Evolutionary conservation across 352 stramenopile genomes (phyloP), one percentile per base, ranked within the genome.

Genomic region (Blastocystis sp.): DNA sequence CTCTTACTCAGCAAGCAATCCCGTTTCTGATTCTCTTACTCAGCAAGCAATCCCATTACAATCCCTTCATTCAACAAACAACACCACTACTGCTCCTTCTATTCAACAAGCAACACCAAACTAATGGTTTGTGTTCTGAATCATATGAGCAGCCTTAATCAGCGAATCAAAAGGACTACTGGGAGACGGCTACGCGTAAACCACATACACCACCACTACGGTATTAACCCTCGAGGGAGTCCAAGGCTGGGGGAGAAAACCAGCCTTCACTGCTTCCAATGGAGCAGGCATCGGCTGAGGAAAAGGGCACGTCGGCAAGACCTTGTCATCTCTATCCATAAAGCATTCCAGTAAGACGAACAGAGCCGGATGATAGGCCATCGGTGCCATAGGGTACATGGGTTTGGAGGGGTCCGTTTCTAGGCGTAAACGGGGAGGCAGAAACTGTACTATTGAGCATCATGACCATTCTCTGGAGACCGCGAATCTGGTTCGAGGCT

Each of bases 401-500:
- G 45, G 16, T 16, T 55, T 55, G 45, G 45, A 6, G 9, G 9
- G 6, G 16, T 55, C 45, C 9, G 45, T 55, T 19, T 55, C 45
- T 55, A 55, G 45, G 6, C 45, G 16, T 55, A 6, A 55, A 16
- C 9, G 45, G 6, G 45, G 9, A 55, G 6, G 16, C 9, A n/a
- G 0, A 6, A 55, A 55, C 6, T 19, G 45, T 16, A 55, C 45
- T 55, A 77, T 77, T 50, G 31, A 77, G 29, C 10, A 77, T n/a
- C 10, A 77, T n/a, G 26, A 65, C 31, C 50, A 77, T 31, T 10
- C 24, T n/a, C 66, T 77, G 66, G 9, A 77, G 55, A 77, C 33
- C 29, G 6, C 31, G n/a, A 24, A 85, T 85, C 55, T 85, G 74
- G 12, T 33, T 70, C 12, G 41, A 69, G 13, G 74, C 45, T 69